Evolutionary conservation across 2,329 filamentous ascomycete genomes (phyloP), one percentile per base, ranked within the genome.

Genomic region (Plenodomus tracheiphilus): DNA sequence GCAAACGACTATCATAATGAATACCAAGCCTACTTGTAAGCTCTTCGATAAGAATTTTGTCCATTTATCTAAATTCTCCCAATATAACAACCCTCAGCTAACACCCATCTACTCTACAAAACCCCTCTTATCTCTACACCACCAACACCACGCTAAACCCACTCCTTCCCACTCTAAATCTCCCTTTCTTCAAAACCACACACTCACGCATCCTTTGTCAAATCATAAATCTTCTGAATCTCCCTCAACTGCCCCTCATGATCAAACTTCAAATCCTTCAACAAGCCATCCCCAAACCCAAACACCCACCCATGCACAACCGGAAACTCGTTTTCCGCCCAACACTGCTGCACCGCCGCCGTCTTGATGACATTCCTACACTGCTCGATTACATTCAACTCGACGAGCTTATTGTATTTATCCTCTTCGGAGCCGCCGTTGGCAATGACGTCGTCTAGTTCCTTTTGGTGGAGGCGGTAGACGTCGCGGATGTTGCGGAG

Each of bases 281-380:
- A 75, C 62, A 87, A 71, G 9, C 86, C 86, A 62, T 88, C 83
- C 44, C 82, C 73, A 60, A 89, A 85, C 54, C 81, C 83, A 75
- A 89, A 89, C 38, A 88, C 85, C 85, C 85, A 89, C 30, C 85
- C 86, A 73, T 88, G 86, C 43, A 89, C 85, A 53, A 89, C 79
- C 43, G 86, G 86, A 64, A 81, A 89, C 58, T 79, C 72, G 61
- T 87, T 84, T 64, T 81, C 70, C 39, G 78, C 78, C 64, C 83
- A 89, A 16, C 77, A 83, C 65, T 74, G 81, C 77, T 75, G 86
- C 75, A 66, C 73, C 9, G 71, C 88, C 78, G 69, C 80, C 63
- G 72, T 72, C 64, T 74, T 74, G 56, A 73, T 70, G 8, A 74
- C 44, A 36, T 73, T 74, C 54, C 68, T 57, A 32, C 63, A 68